Evolutionary conservation across 164 flowering plant genomes (phyloP).

Genomic region (Sextonia rubra): DNA sequence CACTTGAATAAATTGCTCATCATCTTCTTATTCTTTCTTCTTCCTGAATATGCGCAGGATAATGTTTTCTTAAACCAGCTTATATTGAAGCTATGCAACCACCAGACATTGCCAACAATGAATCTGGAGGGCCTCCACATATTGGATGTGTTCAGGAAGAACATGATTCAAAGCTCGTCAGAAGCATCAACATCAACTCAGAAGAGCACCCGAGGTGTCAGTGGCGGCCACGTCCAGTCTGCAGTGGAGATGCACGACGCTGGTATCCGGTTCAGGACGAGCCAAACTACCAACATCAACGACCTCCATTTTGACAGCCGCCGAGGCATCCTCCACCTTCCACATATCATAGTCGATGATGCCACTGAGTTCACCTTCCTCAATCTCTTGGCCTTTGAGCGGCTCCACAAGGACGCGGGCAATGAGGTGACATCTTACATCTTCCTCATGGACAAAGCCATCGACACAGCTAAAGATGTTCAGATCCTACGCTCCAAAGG

Average conservation of each 20-base stretch:
- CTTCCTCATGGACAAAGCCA: conserved; percentile 49
- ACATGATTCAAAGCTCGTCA: neutral
- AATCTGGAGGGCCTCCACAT: neutral
- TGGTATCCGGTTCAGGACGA: neutral
- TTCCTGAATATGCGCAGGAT: neutral
- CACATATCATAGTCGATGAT: conserved; percentile 37
- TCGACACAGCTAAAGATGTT: conserved; percentile 44
- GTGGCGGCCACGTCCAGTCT: neutral
- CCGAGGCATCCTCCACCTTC: conserved; percentile 44
- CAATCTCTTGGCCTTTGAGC: conserved; percentile 57
- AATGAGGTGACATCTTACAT: conserved; percentile 44
- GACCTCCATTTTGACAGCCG: neutral
- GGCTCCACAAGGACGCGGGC: conserved; percentile 48
- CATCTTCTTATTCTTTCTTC: neutral
- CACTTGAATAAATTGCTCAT: too few relatives aligned
- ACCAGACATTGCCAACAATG: neutral
- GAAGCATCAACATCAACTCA: neutral
- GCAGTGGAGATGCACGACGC: neutral
- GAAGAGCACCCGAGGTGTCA: neutral
- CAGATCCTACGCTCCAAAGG: conserved; percentile 29
- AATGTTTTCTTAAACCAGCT: conserved; percentile 4
- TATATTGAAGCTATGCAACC: conserved; percentile 8
- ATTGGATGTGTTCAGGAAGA: conserved; percentile 1
- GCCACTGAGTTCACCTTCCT: conserved; percentile 36
- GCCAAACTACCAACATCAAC: neutral